These are phyloP conservation scores for Labyrinthula sp. DNA, from an alignment of 352 stramenopile species.

Conservation along the genomic window DNA sequence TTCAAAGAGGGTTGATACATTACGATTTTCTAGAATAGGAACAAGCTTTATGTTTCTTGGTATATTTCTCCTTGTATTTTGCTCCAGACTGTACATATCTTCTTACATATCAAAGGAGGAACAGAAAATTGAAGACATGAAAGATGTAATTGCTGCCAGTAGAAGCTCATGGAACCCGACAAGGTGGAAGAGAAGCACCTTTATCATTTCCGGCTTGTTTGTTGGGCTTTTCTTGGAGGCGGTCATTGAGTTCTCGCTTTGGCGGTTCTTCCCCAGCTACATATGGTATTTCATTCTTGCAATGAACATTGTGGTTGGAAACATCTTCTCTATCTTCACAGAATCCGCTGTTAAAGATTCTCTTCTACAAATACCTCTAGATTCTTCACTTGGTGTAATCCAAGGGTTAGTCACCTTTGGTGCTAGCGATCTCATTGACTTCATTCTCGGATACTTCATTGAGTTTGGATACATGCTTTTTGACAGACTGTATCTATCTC, in stretches of 20 bases:
- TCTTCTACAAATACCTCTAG: conserved; percentile 63
- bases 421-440: conserved; percentile 82
- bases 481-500: conserved; percentile 64
- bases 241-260: conserved; percentile 85
- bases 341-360: conserved; percentile 65
- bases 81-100: conserved; percentile 65
- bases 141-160: conserved; percentile 49
- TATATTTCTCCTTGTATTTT: conserved; percentile 56
- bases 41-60: conserved; percentile 71
- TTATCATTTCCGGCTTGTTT: conserved; percentile 73
- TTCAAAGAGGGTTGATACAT: conserved; percentile 33
- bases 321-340: conserved; percentile 57
- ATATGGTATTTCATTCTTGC: conserved; percentile 84
- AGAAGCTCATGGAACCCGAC: conserved; percentile 62
- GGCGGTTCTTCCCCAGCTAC: conserved; percentile 70
- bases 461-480: conserved; percentile 81
- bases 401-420: conserved; percentile 76
- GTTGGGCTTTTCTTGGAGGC: conserved; percentile 71
- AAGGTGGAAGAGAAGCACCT: conserved; percentile 78
- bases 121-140: conserved; percentile 39
- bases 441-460: conserved; percentile 75
- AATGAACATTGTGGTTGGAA: conserved; percentile 65
- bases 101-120: conserved; percentile 63
- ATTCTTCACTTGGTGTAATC: conserved; percentile 62
- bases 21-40: conserved; percentile 55